Base-by-base conservation (phyloP, 768 basidiomycete genomes). In the Holtermanniella nyarrowii region DNA sequence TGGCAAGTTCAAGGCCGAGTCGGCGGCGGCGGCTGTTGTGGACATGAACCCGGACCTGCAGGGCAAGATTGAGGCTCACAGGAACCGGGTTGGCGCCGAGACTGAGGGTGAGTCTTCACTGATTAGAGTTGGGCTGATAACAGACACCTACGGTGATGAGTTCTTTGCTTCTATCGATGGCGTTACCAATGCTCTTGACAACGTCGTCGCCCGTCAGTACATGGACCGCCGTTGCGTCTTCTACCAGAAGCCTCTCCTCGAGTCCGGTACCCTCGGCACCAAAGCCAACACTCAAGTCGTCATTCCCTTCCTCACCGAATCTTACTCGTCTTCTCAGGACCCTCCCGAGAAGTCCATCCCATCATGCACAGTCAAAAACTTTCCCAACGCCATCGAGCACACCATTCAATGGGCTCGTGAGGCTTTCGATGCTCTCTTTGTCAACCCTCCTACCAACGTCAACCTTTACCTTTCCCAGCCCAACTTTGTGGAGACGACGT, bases 181-280 rank as follows among this genome's bases (percentile, higher is more conserved):
- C 47, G 88, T 97, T 0, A 99, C 95, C 11, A 99, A 99, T 70
- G 95, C 95, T 24, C 74, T 99, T 46, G 95, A 99, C 75, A 99
- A 99, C 57, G 83, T 97, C 44, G 81, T 86, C 76, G 90, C 95
- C 58, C 88, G 91, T 89, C 72, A 66, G 50, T 97, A 99, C 74
- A 96, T 99, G 93, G 95, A 99, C 68, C 85, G 89, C 64, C 85
- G 95, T 50, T 97, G 95, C 65, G 85, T 99, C 37, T 87, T 96
- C 76, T 96, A 87, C 74, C 79, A 83, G 69, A 99, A 97, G 68
- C 88, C 95, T 26, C 76, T 99, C 18, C 79, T 99, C 41, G 95
- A 99, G 63, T 96, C 95, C 13, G 95, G 95, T 7, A 99, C 95
- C 16, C 80, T 99, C 54, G 95, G 95, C 48, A 99, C 95, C 31